Base-by-base conservation (phyloP, 1,284 basidiomycete species). In the Nidula niveotomentosa region DNA sequence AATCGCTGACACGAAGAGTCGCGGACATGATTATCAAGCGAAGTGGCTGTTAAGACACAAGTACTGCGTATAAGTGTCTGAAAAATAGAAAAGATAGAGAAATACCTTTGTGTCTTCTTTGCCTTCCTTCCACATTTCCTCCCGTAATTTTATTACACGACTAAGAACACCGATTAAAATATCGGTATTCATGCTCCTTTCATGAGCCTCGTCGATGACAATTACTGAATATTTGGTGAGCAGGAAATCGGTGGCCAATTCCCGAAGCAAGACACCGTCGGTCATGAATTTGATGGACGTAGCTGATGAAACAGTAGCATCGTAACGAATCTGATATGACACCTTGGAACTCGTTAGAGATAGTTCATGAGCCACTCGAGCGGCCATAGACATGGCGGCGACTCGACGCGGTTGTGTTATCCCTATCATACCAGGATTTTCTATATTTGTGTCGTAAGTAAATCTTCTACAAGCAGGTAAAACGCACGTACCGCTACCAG, bases 271-370 rank as follows among this genome's bases (percentile, higher is more conserved):
- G 12, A 99, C 94, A 78, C 97, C 97, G 65, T 99, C 97, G 1
- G 97, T 99, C 96, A 99, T 99, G 78, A 99, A 99, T 72, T 99
- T 98, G 77, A 99, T 94, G 6, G 87, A 86, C 0, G 97, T 99
- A 23, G 86, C 80, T 0, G 93, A 80, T 2, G 93, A 93, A 0
- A 94, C 90, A 0, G 94, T 98, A 0, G 93, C 92, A 59, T 98
- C 96, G 69, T 99, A 99, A 55, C 97, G 91, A 59, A 99, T 97
- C 72, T 98, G 96, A 71, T 99, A 94, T 0, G 96, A 96, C 2
- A 99, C 93, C 17, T 83, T 77, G 1, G 89, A 88, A 0, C 91
- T 83, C 0, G 88, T 80, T 8, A 98, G 75, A 4, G 88, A 89
- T 8, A 99, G 78, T 71, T 99, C 97, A 41, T 91, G 81, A 4